A percentile compares a stretch with the other conserved stretches of the same genome.
Conservation (phyloP, 164 flowering plant species). For the Piper longum region DNA sequence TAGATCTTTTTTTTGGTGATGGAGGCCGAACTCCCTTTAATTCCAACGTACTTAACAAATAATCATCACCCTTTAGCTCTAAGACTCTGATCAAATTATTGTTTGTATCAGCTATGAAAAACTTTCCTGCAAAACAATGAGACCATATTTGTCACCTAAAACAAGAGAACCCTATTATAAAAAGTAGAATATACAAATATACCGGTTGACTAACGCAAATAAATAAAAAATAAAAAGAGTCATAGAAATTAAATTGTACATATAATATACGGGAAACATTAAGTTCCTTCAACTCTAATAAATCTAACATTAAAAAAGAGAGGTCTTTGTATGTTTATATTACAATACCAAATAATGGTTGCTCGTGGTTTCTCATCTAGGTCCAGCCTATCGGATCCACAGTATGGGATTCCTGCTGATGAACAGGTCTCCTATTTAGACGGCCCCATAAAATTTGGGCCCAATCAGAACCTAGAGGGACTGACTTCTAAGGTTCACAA, state of each 20-base stretch:
- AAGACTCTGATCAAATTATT: constrained; percentile 65
- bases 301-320: neutral
- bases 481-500: too few relatives aligned
- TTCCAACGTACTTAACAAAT: constrained; percentile 56
- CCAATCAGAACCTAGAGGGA: too few relatives aligned
- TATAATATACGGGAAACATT: neutral
- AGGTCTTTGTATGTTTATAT: too few relatives aligned
- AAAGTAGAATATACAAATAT: neutral
- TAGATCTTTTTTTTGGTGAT: constrained; percentile 42
- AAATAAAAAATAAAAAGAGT: too few relatives aligned
- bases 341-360: too few relatives aligned
- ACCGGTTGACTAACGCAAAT: too few relatives aligned
- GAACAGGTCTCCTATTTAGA: too few relatives aligned
- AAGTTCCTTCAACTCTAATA: neutral
- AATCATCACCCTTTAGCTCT: constrained; percentile 40
- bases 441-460: too few relatives aligned
- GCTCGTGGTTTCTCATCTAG: too few relatives aligned
- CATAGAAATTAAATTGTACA: too few relatives aligned
- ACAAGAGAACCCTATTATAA: neutral
- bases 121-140: constrained; percentile 39
- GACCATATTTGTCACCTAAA: neutral
- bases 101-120: constrained; percentile 82
- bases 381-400: too few relatives aligned
- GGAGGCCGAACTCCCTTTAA: constrained; percentile 88
- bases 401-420: too few relatives aligned